Evolutionary conservation across 768 basidiomycete genomes (phyloP), one percentile per base, ranked within the genome.

Genomic region (Tylopilus vinaceipallidus): DNA sequence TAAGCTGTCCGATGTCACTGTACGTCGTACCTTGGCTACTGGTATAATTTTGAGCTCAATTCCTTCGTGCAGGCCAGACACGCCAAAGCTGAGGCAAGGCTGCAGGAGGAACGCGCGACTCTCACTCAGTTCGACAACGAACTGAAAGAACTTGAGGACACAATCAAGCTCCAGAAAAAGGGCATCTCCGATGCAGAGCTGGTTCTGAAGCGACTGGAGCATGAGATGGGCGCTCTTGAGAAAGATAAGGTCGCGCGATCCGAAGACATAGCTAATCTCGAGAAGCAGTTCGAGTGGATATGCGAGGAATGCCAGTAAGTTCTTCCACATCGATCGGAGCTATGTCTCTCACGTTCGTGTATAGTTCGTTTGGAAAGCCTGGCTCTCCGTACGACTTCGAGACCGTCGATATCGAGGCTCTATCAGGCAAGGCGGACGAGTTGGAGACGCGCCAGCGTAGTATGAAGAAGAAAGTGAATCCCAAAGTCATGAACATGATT

Each of bases 401-500:
- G 3, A 71, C 75, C 3, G 71, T 81, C 46, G 82, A 97, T 61
- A 78, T 93, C 17, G 67, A 47, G 2, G 70, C 74, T 42, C 70
- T 89, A 54, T 73, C 77, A 39, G 74, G 81, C 35, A 86, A 84
- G 63, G 86, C 85, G 22, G 71, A 75, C 8, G 88, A 92, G 58
- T 76, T 98, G 11, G 85, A 91, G 56, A 74, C 80, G 17, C 75
- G 83, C 39, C 91, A 91, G 64, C 86, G 86, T 59, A 83, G 84
- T 19, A 85, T 92, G 84, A 95, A 93, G 74, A 92, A 93, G 74
- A 97, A 95, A 67, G 78, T 98, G 61, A 98, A 99, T 59, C 86
- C 86, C 3, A 97, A 95, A 67, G 94, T 93, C 39, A 83, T 97
- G 74, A 91, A 86, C 58, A 95, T 95, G 89, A 91, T 98, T 42